phyloP scores from a whole-genome alignment of 768 basidiomycete species.

The Sarcodon sp. region DNA sequence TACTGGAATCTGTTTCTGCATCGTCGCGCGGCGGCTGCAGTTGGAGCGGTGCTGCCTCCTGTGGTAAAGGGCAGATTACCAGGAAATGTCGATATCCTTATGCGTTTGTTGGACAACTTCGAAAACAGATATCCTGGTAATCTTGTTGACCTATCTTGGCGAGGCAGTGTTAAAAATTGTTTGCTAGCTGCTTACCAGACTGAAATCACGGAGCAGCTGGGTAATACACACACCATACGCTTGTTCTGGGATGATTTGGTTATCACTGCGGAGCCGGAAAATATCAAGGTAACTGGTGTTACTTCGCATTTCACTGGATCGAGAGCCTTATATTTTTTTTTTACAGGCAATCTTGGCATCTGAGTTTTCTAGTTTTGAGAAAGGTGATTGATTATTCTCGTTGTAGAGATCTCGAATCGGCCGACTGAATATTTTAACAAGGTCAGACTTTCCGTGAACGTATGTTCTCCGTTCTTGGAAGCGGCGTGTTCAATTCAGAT shows the following conservation, averaged over 20 bases:
- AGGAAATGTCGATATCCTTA: slow-evolving; percentile 22
- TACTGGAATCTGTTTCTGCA: too few species aligned
- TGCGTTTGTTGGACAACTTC: slow-evolving; percentile 8
- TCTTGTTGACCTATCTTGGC: too few species aligned
- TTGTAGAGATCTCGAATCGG: slow-evolving; percentile 5
- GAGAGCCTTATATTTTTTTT: background rate
- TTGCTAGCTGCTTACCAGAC: background rate
- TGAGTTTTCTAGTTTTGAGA: slow-evolving; percentile 28
- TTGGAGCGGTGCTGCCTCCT: slow-evolving; percentile 18
- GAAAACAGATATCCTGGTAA: slow-evolving; percentile 23
- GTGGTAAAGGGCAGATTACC: slow-evolving; percentile 16
- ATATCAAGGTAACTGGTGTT: slow-evolving; percentile 23
- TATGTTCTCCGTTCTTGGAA: slow-evolving; percentile 26
- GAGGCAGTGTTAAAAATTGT: background rate
- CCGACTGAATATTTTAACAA: background rate
- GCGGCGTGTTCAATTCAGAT: slow-evolving; percentile 44
- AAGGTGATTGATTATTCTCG: slow-evolving; percentile 16
- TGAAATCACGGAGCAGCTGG: too few species aligned
- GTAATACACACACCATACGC: too few species aligned
- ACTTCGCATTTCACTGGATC: background rate
- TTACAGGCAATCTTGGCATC: slow-evolving; percentile 28
- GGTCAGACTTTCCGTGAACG: slow-evolving; percentile 16
- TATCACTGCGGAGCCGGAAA: slow-evolving; percentile 33
- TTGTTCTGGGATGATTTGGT: slow-evolving; percentile 6
- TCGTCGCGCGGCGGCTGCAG: background rate